Evolutionary conservation across 202 grass and related monocot genomes (phyloP).

Genomic region (Dendrocalamus latiflorus): DNA sequence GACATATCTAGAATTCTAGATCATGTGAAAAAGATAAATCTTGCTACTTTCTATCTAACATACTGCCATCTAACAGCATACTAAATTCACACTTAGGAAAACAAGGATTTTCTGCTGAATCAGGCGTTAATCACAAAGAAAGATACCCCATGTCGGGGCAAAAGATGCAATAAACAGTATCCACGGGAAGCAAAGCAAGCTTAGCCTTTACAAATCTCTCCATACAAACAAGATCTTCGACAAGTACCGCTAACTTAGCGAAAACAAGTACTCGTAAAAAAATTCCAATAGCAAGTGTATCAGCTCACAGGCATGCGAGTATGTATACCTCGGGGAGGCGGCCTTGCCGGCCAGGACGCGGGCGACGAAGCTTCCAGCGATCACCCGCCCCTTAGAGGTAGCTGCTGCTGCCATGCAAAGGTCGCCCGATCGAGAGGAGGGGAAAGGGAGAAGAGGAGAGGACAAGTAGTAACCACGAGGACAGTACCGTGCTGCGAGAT

Average conservation of each 20-base stretch:
- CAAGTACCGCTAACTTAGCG: not conserved
- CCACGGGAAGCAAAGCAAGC: not conserved
- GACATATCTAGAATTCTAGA: not conserved
- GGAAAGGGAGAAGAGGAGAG: not conserved
- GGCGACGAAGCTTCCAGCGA: constrained; percentile 67
- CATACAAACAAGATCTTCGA: not conserved
- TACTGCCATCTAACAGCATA: not conserved
- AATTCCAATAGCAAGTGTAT: not conserved
- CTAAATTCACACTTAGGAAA: not conserved
- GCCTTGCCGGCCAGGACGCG: constrained; percentile 63
- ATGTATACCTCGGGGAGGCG: constrained; percentile 51
- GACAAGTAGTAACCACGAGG: no score
- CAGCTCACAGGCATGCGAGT: not conserved
- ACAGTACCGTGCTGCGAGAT: not conserved
- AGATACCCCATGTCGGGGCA: not conserved
- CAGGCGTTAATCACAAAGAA: not conserved
- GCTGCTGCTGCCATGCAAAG: constrained; percentile 93
- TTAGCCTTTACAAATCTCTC: not conserved
- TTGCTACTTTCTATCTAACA: not conserved
- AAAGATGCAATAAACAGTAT: no score
- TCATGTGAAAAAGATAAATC: not conserved
- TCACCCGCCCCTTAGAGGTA: constrained; percentile 54
- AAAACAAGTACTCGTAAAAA: not conserved
- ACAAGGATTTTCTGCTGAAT: not conserved
- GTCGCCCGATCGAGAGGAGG: constrained; percentile 12